phyloP scores from a whole-genome alignment of 163 green algal genomes.

The Botryococcus braunii region DNA sequence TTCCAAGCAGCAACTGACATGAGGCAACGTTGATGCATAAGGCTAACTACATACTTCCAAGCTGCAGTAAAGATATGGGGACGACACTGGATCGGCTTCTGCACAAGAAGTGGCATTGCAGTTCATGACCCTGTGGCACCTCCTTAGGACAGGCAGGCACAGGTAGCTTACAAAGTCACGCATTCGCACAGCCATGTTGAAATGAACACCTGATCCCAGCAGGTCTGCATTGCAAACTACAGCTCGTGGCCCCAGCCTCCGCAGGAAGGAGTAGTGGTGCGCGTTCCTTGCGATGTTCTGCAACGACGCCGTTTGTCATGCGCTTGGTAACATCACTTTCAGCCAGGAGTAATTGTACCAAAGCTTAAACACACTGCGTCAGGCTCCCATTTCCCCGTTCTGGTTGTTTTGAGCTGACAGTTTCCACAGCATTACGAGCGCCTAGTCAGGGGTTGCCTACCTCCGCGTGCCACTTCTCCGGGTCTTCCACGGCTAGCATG shows the following conservation, averaged over 20 bases:
- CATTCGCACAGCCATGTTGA: slow-evolving; percentile 72
- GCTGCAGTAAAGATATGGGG: not conserved
- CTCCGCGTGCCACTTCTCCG: slow-evolving; percentile 61
- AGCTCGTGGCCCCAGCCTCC: slow-evolving; percentile 25
- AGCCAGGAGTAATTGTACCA: too few species aligned
- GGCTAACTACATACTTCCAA: not conserved
- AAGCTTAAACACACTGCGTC: too few species aligned
- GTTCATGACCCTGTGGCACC: slow-evolving; percentile 10
- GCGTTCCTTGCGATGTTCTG: slow-evolving; percentile 58
- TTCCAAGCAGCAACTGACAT: not conserved
- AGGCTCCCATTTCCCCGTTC: too few species aligned
- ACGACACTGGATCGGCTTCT: not conserved
- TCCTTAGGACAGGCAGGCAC: too few species aligned
- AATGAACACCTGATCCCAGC: slow-evolving; percentile 68
- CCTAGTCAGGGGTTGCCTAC: too few species aligned
- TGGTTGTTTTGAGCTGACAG: too few species aligned
- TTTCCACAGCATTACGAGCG: too few species aligned
- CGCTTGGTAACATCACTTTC: too few species aligned
- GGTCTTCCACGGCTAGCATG: slow-evolving; percentile 69
- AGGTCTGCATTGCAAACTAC: slow-evolving; percentile 35
- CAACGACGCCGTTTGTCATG: too few species aligned
- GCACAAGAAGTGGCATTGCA: not conserved
- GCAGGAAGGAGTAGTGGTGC: slow-evolving; percentile 59
- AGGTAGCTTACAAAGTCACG: too few species aligned
- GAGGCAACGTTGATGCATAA: not conserved